Evolutionary conservation across 495 filamentous ascomycete genomes (phyloP).

Genomic region (Lasiosphaeria miniovina): DNA sequence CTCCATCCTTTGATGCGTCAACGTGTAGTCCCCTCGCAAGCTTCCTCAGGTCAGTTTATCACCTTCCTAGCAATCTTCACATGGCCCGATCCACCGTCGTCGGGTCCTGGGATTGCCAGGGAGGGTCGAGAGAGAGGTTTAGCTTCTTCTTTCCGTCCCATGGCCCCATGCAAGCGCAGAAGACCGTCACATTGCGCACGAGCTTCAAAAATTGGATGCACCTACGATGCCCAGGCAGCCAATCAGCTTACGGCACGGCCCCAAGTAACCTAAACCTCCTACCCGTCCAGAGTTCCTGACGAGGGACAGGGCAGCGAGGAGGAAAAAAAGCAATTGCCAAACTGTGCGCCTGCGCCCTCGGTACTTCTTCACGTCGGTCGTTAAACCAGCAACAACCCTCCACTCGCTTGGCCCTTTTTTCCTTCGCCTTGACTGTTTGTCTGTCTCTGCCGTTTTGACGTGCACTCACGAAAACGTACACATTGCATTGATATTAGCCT

Average conservation of each 20-base stretch:
- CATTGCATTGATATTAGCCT: too few relatives aligned
- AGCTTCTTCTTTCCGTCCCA: not conserved
- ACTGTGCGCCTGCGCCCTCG: not conserved
- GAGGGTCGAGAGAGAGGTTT: too few relatives aligned
- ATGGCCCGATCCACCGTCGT: too few relatives aligned
- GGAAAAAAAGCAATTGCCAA: not conserved
- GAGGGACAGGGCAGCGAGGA: not conserved
- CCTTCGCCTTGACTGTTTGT: too few relatives aligned
- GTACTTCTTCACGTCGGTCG: not conserved
- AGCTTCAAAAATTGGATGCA: not conserved
- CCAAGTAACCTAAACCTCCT: not conserved
- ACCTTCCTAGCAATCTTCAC: too few relatives aligned
- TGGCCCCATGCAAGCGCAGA: conserved; percentile 6
- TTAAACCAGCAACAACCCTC: not conserved
- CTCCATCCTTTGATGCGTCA: too few relatives aligned
- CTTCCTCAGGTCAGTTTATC: too few relatives aligned
- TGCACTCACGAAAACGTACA: too few relatives aligned
- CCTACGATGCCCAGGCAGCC: not conserved
- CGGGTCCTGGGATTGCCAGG: too few relatives aligned
- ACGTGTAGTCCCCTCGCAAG: too few relatives aligned
- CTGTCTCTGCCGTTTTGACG: too few relatives aligned
- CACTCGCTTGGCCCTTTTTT: not conserved
- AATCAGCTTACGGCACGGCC: not conserved
- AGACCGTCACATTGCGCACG: conserved; percentile 9
- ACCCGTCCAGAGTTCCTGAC: too few relatives aligned